A percentile compares a stretch with the other conserved stretches of the same genome.
Conservation (phyloP, 306 rosid genomes). For the Crotalaria pallida region DNA sequence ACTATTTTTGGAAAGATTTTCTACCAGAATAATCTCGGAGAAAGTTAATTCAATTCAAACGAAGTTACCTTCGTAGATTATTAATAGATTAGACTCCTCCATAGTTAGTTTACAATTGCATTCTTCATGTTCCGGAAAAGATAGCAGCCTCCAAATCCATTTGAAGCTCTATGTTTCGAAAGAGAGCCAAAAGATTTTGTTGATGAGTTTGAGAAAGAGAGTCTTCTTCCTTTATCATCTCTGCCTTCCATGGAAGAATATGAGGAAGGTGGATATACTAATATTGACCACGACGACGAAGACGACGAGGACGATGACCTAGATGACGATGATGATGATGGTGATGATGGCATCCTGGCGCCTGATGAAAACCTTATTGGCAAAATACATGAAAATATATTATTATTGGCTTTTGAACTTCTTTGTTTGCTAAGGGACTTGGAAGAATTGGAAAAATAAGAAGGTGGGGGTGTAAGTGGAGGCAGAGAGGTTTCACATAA, state of each 20-base stretch:
- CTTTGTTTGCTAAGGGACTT: conserved; percentile 8
- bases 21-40: neutral
- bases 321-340: neutral
- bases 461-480: conserved; percentile 47
- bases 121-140: conserved; percentile 9
- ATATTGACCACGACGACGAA: conserved; percentile 8
- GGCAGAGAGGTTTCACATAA: conserved; percentile 29
- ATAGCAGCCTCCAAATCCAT: conserved; percentile 14
- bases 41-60: neutral
- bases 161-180: conserved; percentile 6
- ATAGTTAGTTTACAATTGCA: neutral
- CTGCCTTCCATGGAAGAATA: neutral
- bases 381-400: conserved; percentile 21
- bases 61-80: neutral
- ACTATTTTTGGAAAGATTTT: neutral
- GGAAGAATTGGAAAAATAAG: conserved; percentile 28
- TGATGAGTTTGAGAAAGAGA: conserved; percentile 17
- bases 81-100: neutral
- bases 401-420: conserved; percentile 18
- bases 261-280: conserved; percentile 6
- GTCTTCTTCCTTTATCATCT: conserved; percentile 1
- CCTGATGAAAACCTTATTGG: conserved; percentile 10
- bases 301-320: neutral
- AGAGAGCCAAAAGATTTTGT: neutral
- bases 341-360: conserved; percentile 21